Base-by-base conservation (phyloP, 352 stramenopile genomes). In the Phytophthora pini region DNA sequence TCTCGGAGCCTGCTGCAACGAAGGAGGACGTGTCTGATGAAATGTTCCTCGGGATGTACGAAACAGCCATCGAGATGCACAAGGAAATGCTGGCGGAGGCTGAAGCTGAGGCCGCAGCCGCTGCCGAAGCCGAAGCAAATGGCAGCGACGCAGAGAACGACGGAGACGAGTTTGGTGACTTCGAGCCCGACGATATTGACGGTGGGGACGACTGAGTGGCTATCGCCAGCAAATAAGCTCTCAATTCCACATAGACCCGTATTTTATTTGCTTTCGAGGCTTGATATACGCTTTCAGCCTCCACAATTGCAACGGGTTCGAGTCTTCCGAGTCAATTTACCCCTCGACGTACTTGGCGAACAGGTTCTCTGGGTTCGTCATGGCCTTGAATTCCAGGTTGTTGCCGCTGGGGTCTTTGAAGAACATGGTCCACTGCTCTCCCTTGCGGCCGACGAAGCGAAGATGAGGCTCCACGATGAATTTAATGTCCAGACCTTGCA, bases 381-480 rank as follows among this genome's bases (percentile, higher is more conserved):
- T 99, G 49, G 95, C 94, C 74, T 99, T 99, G 80, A 99, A 99
- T 80, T 99, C 97, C 8, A 99, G 85, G 77, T 98, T 99, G 76
- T 99, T 99, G 56, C 93, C 94, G 60, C 84, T 97, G 12, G 96
- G 96, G 67, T 98, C 93, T 71, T 99, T 99, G 81, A 99, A 99
- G 77, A 99, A 99, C 97, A 99, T 99, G 34, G 97, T 99, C 90
- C 90, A 99, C 70, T 99, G 97, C 72, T 99, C 98, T 7, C 97
- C 97, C 53, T 97, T 97, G 61, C 87, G 80, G 22, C 93, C 96
- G 41, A 92, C 52, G 65, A 99, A 99, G 59, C 97, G 83, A 39
- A 98, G 72, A 69, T 98, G 95, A 15, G 97, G 97, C 68, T 98
- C 82, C 46, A 99, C 97, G 57, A 99, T 96, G 70, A 99, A 99